A percentile compares a stretch with the other conserved stretches of the same genome.
These are phyloP conservation scores for Globisporangium carolinianum DNA, from an alignment of 352 stramenopile genomes.

Conservation along the genomic window DNA sequence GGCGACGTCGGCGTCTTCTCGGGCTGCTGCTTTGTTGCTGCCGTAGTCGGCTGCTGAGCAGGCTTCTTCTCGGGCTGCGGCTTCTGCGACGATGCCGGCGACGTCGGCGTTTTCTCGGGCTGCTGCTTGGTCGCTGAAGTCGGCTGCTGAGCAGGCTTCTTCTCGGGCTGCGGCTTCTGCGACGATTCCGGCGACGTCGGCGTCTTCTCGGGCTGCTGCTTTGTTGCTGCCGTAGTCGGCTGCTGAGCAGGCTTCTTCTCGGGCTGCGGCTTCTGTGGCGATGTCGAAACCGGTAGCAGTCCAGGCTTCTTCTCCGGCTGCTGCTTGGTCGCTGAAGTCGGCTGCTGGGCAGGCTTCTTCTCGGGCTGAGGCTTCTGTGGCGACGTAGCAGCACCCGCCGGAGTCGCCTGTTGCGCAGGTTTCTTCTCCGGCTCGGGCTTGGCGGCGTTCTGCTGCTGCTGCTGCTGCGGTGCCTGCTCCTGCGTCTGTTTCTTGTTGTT, in stretches of 20 bases:
- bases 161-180: background rate
- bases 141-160: background rate
- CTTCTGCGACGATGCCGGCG: too few species aligned
- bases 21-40: too few species aligned
- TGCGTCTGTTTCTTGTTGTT: constrained; percentile 4
- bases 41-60: too few species aligned
- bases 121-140: background rate
- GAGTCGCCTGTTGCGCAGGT: background rate
- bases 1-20: too few species aligned
- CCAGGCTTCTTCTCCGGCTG: background rate
- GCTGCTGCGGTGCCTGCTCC: background rate
- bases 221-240: too few species aligned
- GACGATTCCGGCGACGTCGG: too few species aligned
- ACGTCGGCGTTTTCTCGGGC: too few species aligned
- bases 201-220: too few species aligned
- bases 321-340: background rate
- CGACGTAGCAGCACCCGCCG: too few species aligned
- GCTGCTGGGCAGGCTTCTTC: background rate
- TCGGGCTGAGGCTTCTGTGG: background rate
- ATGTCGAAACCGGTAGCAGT: background rate
- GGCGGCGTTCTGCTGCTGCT: constrained; percentile 1
- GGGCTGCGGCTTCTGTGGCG: background rate
- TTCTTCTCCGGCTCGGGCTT: constrained; percentile 7
- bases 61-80: too few species aligned
- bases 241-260: background rate